A percentile compares a stretch with the other conserved stretches of the same genome.
Conservation (phyloP, 352 stramenopile species). For the Globisporangium nunn region DNA sequence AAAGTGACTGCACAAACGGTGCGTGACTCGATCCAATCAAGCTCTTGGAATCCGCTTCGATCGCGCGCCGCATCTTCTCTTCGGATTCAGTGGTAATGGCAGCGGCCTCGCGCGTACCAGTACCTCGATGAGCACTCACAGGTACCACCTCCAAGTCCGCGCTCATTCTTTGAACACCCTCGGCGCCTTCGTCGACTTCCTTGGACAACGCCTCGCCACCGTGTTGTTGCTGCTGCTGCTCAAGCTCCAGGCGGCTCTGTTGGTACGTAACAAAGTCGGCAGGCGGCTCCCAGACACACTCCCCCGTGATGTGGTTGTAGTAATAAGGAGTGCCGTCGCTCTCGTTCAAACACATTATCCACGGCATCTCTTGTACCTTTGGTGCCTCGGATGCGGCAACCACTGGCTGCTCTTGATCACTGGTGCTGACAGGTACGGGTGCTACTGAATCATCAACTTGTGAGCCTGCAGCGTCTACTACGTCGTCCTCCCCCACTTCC, state of each 20-base stretch:
- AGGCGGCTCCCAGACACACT: constrained; percentile 64
- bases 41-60: constrained; percentile 34
- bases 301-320: constrained; percentile 47
- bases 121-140: background rate
- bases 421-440: background rate
- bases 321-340: constrained; percentile 62
- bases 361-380: constrained; percentile 15
- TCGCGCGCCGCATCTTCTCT: constrained; percentile 41
- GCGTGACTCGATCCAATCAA: constrained; percentile 35
- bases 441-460: background rate
- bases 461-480: background rate
- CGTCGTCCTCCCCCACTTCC: too few relatives aligned
- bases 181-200: background rate
- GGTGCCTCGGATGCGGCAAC: background rate
- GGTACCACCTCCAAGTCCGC: background rate
- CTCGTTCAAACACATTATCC: constrained; percentile 72
- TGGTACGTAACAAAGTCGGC: constrained; percentile 43
- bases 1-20: constrained; percentile 34
- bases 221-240: constrained; percentile 9
- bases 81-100: constrained; percentile 43
- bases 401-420: background rate
- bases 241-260: constrained; percentile 8
- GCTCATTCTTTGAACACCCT: background rate
- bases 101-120: constrained; percentile 1
- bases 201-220: constrained; percentile 1